A percentile compares a stretch with the other conserved stretches of the same genome.
Conservation (phyloP, 805 yeast species). For the Teunomyces panamensis region DNA sequence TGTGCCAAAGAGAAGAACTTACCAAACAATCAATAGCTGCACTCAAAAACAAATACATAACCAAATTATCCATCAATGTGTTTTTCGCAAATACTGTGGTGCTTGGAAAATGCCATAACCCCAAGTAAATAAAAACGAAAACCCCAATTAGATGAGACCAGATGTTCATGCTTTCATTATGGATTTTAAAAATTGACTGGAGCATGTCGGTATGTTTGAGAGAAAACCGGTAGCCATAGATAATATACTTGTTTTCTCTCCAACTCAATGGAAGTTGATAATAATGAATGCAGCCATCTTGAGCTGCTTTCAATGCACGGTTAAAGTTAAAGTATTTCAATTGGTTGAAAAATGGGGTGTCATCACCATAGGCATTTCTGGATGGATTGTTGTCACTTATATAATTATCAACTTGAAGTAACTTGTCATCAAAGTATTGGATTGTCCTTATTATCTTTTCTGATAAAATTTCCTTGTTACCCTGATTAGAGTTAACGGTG, state of each 20-base stretch:
- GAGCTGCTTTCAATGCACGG: conserved; percentile 53
- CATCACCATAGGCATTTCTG: conserved; percentile 20
- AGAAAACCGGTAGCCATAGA: conserved; percentile 83
- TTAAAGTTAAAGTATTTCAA: conserved; percentile 40
- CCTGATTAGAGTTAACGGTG: conserved; percentile 8
- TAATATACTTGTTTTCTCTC: conserved; percentile 87
- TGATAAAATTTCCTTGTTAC: conserved; percentile 27
- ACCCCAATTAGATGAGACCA: conserved; percentile 89
- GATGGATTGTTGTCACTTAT: conserved; percentile 32
- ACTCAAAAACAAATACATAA: conserved; percentile 60
- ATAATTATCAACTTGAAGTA: conserved; percentile 35
- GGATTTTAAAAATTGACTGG: conserved; percentile 57
- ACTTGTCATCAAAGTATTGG: conserved; percentile 41
- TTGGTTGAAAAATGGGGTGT: conserved; percentile 29
- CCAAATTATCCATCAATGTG: conserved; percentile 44
- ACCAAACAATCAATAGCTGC: conserved; percentile 76
- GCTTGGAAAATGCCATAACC: conserved; percentile 60
- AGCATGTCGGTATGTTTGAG: conserved; percentile 58
- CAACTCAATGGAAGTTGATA: conserved; percentile 89
- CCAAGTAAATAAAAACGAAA: conserved; percentile 52
- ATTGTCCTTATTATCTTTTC: conserved; percentile 41
- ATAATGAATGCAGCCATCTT: conserved; percentile 64
- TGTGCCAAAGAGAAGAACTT: conserved; percentile 88
- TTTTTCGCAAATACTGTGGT: conserved; percentile 46
- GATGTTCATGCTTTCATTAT: conserved; percentile 88